Evolutionary conservation across 208 protist species (phyloP).

Genomic region (Leishmania gerbilli): DNA sequence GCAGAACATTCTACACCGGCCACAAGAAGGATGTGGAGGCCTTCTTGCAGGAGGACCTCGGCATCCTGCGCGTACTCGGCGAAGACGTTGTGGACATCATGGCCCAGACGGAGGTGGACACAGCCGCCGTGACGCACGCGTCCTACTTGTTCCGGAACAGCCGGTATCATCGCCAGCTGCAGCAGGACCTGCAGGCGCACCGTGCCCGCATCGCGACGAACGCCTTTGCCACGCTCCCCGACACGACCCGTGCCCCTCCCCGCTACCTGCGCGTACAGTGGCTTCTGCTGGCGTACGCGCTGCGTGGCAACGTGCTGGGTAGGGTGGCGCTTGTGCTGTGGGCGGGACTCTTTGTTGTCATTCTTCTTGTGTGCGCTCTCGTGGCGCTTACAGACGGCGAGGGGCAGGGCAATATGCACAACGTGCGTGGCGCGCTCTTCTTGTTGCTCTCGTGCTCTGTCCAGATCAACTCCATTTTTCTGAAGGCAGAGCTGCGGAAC

Average conservation of each 20-base stretch:
- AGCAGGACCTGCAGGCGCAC: constrained; percentile 34
- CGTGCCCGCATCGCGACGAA: constrained; percentile 19
- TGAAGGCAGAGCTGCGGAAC: constrained; percentile 52
- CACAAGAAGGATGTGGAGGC: constrained; percentile 28
- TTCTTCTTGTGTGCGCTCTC: constrained; percentile 36
- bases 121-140: constrained; percentile 20
- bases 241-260: background rate
- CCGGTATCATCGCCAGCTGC: constrained; percentile 17
- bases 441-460: constrained; percentile 50
- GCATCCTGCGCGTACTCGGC: constrained; percentile 26
- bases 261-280: constrained; percentile 16
- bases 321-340: constrained; percentile 39
- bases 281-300: constrained; percentile 29
- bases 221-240: background rate
- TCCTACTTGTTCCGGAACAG: constrained; percentile 29
- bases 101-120: constrained; percentile 39
- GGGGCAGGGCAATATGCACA: constrained; percentile 30
- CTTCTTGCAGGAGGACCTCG: constrained; percentile 39
- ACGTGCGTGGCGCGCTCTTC: constrained; percentile 56
- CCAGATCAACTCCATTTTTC: constrained; percentile 46
- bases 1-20: constrained; percentile 49
- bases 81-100: constrained; percentile 59
- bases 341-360: constrained; percentile 39
- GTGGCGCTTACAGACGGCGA: constrained; percentile 5
- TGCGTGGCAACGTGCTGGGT: constrained; percentile 29